phyloP scores from a whole-genome alignment of 2,329 filamentous ascomycete genomes.

The Raffaelea arxii region DNA sequence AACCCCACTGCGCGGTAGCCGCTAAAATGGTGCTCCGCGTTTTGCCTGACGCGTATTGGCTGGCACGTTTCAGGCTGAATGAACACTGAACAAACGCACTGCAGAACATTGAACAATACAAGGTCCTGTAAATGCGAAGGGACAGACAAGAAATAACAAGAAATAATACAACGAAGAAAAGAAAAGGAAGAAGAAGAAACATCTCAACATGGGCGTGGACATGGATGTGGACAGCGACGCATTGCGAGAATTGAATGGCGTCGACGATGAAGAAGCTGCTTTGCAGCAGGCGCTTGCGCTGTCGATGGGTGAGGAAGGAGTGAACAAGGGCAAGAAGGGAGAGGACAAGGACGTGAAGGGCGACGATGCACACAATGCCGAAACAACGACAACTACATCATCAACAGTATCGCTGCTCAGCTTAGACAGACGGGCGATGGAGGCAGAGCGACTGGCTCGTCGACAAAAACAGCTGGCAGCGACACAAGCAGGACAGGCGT shows the following conservation, averaged over 20 bases:
- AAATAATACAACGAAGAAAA: background rate
- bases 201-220: no score
- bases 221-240: no score
- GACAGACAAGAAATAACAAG: background rate
- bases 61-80: no score
- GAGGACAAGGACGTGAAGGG: background rate
- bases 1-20: no score
- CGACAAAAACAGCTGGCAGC: conserved; percentile 41
- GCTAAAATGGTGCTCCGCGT: no score
- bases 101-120: no score
- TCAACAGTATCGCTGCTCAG: conserved; percentile 30
- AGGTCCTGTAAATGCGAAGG: background rate
- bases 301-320: background rate
- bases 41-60: no score
- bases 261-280: background rate
- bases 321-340: background rate
- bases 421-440: conserved; percentile 74
- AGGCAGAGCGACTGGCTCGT: conserved; percentile 69
- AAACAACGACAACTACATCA: conserved; percentile 10
- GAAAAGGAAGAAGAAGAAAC: background rate
- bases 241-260: no score
- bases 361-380: conserved; percentile 1
- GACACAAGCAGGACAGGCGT: conserved; percentile 4
- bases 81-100: no score
- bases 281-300: background rate